Base-by-base conservation (phyloP, 106 monocot species). In the Chionographis japonica region DNA sequence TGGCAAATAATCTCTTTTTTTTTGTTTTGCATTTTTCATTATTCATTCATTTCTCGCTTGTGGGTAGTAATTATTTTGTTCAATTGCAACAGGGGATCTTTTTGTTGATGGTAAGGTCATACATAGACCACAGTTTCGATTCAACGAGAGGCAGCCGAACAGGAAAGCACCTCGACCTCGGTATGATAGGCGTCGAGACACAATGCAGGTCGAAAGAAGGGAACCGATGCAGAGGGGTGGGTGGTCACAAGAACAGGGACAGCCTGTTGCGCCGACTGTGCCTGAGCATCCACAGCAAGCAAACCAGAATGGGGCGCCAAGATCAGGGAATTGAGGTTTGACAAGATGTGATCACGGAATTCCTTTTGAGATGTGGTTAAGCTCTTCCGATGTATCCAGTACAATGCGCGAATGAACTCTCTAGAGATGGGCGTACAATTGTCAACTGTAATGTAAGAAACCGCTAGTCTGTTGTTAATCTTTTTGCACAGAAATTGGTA, bases 61-160 rank as follows among this genome's bases (percentile, higher is more conserved):
- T 56, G 12, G n/a, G 16, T 39, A n/a, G 12, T 60, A 50, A 15
- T 37, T 35, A 58, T 42, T 17, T 60, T 65, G 63, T 73, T 52
- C 8, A 7, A 41, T 43, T 80, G 38, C n/a, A 36, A 72, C 63
- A 97, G 95, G 95, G 16, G 95, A 97, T 83, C 82, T 97, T n/a
- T 92, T 84, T 53, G 40, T 92, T 58, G 95, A 97, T 69, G 92
- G 95, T 38, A 89, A 92, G 67, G 92, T 97, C 62, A 85, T 92
- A 68, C 95, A 80, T 70, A 82, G 89, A 52, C 95, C 95, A 54
- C 92, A 97, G 65, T 97, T 89, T 65, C 74, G 75, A 19, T 92
- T 84, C 67, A 89, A 58, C 35, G 95, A 97, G 65, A 88, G 95
- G 63, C 95, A 92, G 69, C 86, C 81, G 52, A 74, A 62, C 6